phyloP scores from a whole-genome alignment of 305 asterid genomes.

The Solanum hybrid region DNA sequence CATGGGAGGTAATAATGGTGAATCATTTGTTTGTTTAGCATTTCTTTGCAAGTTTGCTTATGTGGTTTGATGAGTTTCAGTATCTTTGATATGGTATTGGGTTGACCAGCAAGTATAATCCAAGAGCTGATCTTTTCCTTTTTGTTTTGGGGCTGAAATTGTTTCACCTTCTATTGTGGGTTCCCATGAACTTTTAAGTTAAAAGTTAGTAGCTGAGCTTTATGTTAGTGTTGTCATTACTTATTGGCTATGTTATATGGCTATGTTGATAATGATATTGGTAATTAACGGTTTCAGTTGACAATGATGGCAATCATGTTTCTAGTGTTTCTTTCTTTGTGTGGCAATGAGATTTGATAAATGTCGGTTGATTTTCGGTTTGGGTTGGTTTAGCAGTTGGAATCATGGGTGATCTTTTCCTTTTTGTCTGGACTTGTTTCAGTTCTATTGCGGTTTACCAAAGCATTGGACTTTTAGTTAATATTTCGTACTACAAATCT shows the following conservation, averaged over 20 bases:
- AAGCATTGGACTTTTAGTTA: not conserved
- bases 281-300: not conserved
- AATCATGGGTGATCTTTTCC: not conserved
- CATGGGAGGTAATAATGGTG: not conserved
- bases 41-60: not conserved
- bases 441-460: not conserved
- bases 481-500: not conserved
- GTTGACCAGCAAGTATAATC: not conserved
- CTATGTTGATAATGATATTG: not conserved
- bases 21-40: not conserved
- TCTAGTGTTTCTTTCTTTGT: not conserved
- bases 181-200: not conserved
- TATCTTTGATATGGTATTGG: not conserved
- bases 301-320: not conserved
- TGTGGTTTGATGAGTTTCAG: not conserved
- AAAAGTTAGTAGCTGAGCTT: not conserved
- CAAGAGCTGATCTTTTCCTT: not conserved
- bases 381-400: not conserved
- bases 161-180: not conserved
- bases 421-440: not conserved
- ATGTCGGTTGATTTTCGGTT: not conserved
- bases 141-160: not conserved
- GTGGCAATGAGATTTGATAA: not conserved
- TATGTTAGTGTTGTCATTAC: not conserved
- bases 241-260: not conserved